Evolutionary conservation across 352 stramenopile genomes (phyloP), one percentile per base, ranked within the genome.

Genomic region (Globisporangium sylvaticum): DNA sequence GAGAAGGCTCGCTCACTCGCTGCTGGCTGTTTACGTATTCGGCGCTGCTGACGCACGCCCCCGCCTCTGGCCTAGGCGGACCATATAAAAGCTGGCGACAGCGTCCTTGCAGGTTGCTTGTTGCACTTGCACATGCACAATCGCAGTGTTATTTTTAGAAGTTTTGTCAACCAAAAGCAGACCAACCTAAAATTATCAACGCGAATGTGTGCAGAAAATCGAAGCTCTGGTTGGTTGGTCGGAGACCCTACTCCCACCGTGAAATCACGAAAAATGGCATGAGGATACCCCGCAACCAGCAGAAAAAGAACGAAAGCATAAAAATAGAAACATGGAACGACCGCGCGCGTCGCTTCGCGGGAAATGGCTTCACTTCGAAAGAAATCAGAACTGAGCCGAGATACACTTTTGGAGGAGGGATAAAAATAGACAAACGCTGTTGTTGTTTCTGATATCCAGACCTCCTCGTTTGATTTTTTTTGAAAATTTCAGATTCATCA

Each of bases 321-420:
- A 50, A 50, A 50, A 50, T 50, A 50, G 42, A 50, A 50, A 50
- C 7, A 22, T 50, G 15, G 42, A 50, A 48, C 39, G 15, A 42
- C 34, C 34, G 10, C 39, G 42, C 42, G 42, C 42, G 42, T 8
- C 42, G 42, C 42, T 50, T 50, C 42, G 42, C 42, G 15, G 39
- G 42, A 50, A 50, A 50, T 50, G 42, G 42, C 42, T 50, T 50
- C 42, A 50, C 18, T 50, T 50, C 42, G 42, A 50, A 50, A 50
- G 42, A 50, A 50, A 50, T 50, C 42, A 50, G 42, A 50, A 50
- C 39, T n/a, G 42, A 50, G 15, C 42, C 42, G 42, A 50, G 42
- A 50, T 50, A 50, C 42, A 50, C 42, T 50, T 50, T 50, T 50
- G 42, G 42, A 48, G 15, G 39, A 48, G 15, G 39, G 42, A 50